phyloP scores from a whole-genome alignment of 495 filamentous ascomycete species.

The Hyaloscypha variabilis region DNA sequence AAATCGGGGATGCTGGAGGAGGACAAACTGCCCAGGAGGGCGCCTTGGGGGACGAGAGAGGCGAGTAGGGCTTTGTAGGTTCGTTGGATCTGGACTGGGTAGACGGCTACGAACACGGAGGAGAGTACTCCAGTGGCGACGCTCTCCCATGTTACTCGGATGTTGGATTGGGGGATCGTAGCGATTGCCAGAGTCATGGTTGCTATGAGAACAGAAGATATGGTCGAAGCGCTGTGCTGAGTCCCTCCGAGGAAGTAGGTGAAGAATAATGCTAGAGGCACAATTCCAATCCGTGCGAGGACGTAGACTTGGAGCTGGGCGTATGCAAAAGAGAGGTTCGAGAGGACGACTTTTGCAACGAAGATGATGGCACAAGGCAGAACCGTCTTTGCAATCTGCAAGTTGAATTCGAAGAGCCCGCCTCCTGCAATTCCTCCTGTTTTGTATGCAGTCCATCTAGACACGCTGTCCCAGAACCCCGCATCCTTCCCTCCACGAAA shows the following conservation, averaged over 20 bases:
- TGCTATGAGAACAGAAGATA: conserved; percentile 52
- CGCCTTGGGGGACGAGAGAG: conserved; percentile 30
- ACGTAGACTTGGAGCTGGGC: conserved; percentile 51
- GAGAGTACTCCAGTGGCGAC: conserved; percentile 54
- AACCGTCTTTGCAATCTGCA: conserved; percentile 39
- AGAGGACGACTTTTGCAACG: conserved; percentile 48
- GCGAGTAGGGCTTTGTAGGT: conserved; percentile 43
- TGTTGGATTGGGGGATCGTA: conserved; percentile 36
- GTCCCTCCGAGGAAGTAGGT: conserved; percentile 43
- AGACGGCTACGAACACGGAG: conserved; percentile 50
- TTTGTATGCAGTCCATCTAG: conserved; percentile 27
- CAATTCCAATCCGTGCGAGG: conserved; percentile 47
- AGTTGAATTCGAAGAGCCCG: conserved; percentile 52
- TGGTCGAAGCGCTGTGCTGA: conserved; percentile 45
- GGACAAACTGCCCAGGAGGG: conserved; percentile 23
- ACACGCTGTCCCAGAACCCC: conserved; percentile 15
- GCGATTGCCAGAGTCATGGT: conserved; percentile 50
- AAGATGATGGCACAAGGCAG: conserved; percentile 49
- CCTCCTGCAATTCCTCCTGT: conserved; percentile 54
- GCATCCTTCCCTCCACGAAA: conserved; percentile 21
- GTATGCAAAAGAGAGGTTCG: conserved; percentile 54
- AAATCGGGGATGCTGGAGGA: conserved; percentile 19
- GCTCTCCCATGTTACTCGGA: conserved; percentile 48
- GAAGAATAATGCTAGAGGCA: conserved; percentile 47
- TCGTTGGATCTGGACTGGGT: conserved; percentile 48